Conservation (phyloP, 2,329 filamentous ascomycete genomes). For the Xylaria sp. region DNA sequence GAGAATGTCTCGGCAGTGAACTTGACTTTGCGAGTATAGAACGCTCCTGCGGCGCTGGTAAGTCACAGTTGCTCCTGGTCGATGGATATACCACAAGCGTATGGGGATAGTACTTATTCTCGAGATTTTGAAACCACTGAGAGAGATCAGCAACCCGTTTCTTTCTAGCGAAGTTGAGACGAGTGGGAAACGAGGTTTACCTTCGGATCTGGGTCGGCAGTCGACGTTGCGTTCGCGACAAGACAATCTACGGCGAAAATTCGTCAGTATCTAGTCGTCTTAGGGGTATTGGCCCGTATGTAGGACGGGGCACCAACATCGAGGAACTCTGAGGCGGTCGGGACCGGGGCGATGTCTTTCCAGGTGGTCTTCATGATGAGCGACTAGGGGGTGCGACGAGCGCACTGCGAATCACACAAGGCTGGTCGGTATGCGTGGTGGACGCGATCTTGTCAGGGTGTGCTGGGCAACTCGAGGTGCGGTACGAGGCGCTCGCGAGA, state of each 20-base stretch:
- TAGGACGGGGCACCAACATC: constrained; percentile 63
- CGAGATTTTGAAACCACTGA: constrained; percentile 89
- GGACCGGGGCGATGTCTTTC: constrained; percentile 87
- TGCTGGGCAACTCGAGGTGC: constrained; percentile 8
- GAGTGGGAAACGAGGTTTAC: constrained; percentile 7
- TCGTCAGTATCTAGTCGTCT: constrained; percentile 16
- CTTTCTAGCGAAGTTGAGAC: background rate
- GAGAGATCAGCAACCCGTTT: constrained; percentile 18
- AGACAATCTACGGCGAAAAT: constrained; percentile 66
- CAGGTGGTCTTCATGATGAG: constrained; percentile 69
- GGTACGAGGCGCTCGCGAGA: constrained; percentile 13
- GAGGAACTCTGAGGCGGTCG: constrained; percentile 93
- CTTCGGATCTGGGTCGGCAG: constrained; percentile 91
- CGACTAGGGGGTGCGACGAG: constrained; percentile 40
- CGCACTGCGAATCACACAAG: constrained; percentile 19
- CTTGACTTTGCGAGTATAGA: constrained; percentile 98
- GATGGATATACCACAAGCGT: background rate
- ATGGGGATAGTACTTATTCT: constrained; percentile 68
- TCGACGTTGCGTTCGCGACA: constrained; percentile 90
- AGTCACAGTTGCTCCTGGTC: constrained; percentile 7
- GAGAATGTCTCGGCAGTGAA: constrained; percentile 97
- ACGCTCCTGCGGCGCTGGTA: constrained; percentile 60
- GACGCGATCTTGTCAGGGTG: background rate
- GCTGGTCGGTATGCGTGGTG: background rate
- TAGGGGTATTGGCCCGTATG: background rate